Conservation (phyloP, 1,284 basidiomycete species). For the Anthracocystis walkeri region DNA sequence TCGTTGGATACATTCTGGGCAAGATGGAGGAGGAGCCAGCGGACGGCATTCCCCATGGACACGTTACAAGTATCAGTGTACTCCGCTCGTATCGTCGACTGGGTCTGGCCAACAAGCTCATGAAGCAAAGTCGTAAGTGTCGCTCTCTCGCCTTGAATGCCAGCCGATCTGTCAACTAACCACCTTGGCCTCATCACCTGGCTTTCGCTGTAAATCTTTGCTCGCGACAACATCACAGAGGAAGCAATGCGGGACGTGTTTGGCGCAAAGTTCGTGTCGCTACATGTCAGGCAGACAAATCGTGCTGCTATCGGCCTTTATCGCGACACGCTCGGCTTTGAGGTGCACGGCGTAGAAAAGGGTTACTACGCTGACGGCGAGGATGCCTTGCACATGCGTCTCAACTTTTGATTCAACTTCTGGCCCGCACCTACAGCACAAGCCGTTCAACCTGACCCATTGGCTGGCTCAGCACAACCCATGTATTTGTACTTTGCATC, state of each 20-base stretch:
- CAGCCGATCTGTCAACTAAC: background rate
- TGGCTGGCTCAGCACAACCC: background rate
- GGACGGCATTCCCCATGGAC: conserved; percentile 69
- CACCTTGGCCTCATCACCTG: background rate
- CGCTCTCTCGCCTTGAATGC: too few relatives aligned
- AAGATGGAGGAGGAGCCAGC: conserved; percentile 78
- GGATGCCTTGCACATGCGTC: conserved; percentile 66
- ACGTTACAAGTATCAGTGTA: conserved; percentile 68
- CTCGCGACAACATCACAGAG: conserved; percentile 38
- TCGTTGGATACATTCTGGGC: conserved; percentile 93
- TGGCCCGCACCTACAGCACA: too few relatives aligned
- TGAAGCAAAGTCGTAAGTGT: conserved; percentile 67
- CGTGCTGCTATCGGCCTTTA: conserved; percentile 68
- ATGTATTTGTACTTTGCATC: conserved; percentile 26
- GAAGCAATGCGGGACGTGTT: conserved; percentile 68
- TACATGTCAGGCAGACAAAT: conserved; percentile 68
- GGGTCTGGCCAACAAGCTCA: conserved; percentile 68
- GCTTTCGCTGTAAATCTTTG: background rate
- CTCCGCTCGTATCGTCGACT: conserved; percentile 66
- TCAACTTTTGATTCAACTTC: conserved; percentile 40
- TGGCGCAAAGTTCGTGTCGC: conserved; percentile 64
- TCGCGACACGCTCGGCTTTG: conserved; percentile 66
- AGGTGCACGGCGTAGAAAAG: conserved; percentile 64
- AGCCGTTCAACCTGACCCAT: background rate
- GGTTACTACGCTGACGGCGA: conserved; percentile 69